Percentiles rank a stretch among this genome's conserved stretches.
These are phyloP conservation scores for Pseudoperonospora humuli DNA, from an alignment of 352 stramenopile genomes.

Conservation along the genomic window DNA sequence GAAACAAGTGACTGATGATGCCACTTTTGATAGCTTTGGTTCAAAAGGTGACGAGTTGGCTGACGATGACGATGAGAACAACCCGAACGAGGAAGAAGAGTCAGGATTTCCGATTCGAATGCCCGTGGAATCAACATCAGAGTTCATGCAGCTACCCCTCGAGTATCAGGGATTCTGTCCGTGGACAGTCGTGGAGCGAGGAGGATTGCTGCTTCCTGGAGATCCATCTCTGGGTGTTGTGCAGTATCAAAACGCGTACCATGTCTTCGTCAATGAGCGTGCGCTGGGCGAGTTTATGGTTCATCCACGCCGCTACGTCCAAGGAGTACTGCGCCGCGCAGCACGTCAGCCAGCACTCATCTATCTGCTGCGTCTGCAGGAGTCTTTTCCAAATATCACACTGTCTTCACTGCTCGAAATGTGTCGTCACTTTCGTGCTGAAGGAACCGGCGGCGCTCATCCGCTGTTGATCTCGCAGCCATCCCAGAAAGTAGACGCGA, in stretches of 20 bases:
- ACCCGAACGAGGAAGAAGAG: conserved; percentile 36
- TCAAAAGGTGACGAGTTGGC: too few relatives aligned
- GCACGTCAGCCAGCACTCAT: conserved; percentile 84
- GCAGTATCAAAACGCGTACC: conserved; percentile 82
- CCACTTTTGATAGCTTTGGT: too few relatives aligned
- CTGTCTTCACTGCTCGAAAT: conserved; percentile 65
- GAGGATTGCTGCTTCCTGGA: conserved; percentile 85
- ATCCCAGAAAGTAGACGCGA: conserved; percentile 76
- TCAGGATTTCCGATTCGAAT: conserved; percentile 65
- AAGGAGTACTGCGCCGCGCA: conserved; percentile 61
- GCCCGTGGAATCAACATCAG: conserved; percentile 86
- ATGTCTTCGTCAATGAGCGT: conserved; percentile 90
- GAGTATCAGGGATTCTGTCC: conserved; percentile 93
- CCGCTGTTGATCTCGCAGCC: conserved; percentile 41
- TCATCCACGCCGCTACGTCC: conserved; percentile 71
- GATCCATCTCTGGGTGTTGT: conserved; percentile 89
- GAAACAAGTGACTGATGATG: too few relatives aligned
- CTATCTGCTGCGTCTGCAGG: conserved; percentile 86
- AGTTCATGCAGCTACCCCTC: conserved; percentile 91
- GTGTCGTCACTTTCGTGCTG: conserved; percentile 34
- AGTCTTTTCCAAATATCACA: conserved; percentile 73
- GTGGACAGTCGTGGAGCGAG: too few relatives aligned
- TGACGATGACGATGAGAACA: conserved; percentile 30
- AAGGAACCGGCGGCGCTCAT: conserved; percentile 39
- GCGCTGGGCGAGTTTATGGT: conserved; percentile 86